A percentile compares a stretch with the other conserved stretches of the same genome.
Evolutionary conservation across 805 yeast species (phyloP).

Genomic region (Yamadazyma sp.): DNA sequence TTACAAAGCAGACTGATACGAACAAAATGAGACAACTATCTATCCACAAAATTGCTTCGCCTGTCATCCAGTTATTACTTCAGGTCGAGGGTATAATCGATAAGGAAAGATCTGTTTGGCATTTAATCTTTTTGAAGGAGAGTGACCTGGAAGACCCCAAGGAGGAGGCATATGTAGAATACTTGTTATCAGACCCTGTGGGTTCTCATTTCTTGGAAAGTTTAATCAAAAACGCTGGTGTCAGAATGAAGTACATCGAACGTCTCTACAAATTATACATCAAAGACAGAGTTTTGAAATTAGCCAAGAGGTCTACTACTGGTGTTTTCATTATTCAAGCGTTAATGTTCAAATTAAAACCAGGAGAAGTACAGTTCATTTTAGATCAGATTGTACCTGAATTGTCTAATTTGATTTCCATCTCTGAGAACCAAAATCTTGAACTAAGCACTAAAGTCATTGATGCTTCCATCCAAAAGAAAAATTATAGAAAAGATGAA

Average conservation of each 20-base stretch:
- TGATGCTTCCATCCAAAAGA: conserved; percentile 60
- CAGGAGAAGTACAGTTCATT: conserved; percentile 60
- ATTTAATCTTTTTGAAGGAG: conserved; percentile 53
- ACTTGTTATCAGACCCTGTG: conserved; percentile 79
- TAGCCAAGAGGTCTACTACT: conserved; percentile 79
- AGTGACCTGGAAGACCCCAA: conserved; percentile 52
- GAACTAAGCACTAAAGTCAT: conserved; percentile 68
- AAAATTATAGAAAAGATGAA: conserved; percentile 58
- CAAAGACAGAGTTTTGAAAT: conserved; percentile 67
- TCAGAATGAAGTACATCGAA: conserved; percentile 64
- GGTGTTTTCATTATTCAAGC: conserved; percentile 81
- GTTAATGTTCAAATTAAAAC: conserved; percentile 61
- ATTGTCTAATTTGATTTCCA: conserved; percentile 52
- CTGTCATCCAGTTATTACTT: conserved; percentile 75
- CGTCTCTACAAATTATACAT: conserved; percentile 71
- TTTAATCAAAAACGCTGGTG: conserved; percentile 58
- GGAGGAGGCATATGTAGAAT: conserved; percentile 82
- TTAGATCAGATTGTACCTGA: conserved; percentile 67
- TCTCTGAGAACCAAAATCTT: conserved; percentile 57
- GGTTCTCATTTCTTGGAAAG: conserved; percentile 91
- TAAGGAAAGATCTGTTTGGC: conserved; percentile 70
- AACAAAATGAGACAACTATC: conserved; percentile 65
- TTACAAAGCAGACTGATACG: conserved; percentile 37
- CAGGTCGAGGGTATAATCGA: conserved; percentile 81
- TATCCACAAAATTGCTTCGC: conserved; percentile 80